Base-by-base conservation (phyloP, 352 stramenopile species). In the Globisporangium echinulatum region DNA sequence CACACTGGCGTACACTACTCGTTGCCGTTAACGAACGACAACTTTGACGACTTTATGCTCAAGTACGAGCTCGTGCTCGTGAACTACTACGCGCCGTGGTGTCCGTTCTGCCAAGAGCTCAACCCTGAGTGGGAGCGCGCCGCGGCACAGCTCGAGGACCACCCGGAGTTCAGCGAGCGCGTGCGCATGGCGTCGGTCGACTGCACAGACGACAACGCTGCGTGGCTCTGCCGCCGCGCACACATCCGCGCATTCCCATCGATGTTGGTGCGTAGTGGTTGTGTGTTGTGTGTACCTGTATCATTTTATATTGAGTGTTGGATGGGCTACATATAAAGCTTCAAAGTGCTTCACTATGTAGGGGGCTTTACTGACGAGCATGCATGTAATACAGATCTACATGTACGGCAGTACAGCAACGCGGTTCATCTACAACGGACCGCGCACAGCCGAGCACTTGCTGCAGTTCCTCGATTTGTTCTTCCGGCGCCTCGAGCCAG, bases 81-180 rank as follows among this genome's bases (percentile, higher is more conserved):
- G 52, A 92, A 94, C 61, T 94, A 86, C 56, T 92, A 91, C 59
- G 85, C 85, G 19, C 85, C 82, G 0, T 94, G 85, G 85, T 94
- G 85, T 63, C 77, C 70, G 19, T 94, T 77, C 66, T 87, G 77
- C 50, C 85, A 87, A 58, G 62, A 82, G 52, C 73, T 94, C 42
- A 79, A 89, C 57, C 85, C 85, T 0, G 75, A 90, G 50, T 94
- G 85, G 85, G 80, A 92, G 54, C 70, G 74, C 49, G 85, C 82
- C 0, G 85, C 85, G 7, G 73, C 77, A 15, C 79, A 91, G 61
- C 59, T 92, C 33, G 67, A 76, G 0, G 81, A 90, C 54, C 82
- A 92, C 49, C 82, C 82, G 1, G 82, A 92, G 62, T 94, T 90
- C 72, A 78, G 68, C 55, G 78, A 92, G 62, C 82, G 82, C 63